Base-by-base conservation (phyloP, 148 eudicot species). In the Camellia japonica region DNA sequence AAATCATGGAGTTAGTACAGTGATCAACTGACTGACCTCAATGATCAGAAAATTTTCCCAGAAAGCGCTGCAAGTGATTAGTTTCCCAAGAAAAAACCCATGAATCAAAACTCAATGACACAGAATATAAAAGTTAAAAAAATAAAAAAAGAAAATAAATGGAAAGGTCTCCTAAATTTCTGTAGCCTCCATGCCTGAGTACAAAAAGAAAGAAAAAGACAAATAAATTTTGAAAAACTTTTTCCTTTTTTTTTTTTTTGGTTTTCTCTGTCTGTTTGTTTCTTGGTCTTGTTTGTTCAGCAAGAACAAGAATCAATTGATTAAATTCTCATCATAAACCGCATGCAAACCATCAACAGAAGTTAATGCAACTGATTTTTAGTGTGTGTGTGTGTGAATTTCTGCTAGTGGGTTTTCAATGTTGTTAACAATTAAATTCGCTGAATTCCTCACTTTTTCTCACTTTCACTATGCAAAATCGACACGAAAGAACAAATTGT, bases 101-200 rank as follows among this genome's bases (percentile, higher is more conserved):
- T 49, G 5, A 49, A 49, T 49, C 52, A 49, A 49, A 49, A 49
- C 52, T 49, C 52, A 49, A 30, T 30, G 38, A 30, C 38, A 30
- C 38, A 30, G 38, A 30, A 30, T 30, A 30, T 30, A 30, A 30
- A 30, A 30, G 38, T 30, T 0, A 30, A 1, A 30, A 30, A 30
- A 30, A 30, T 30, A 30, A 30, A 30, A 30, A 30, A 30, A 30
- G 1, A 30, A 30, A 30, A 23, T 23, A 23, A 13, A 68, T 54
- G 44, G 18, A 10, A 9, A 79, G 8, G 58, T 10, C 7, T 49
- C 46, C 84, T 64, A 62, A 41, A 77, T 77, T 73, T 82, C 84
- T 51, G 81, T 64, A 77, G 81, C 81, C 56, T 82, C 77, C 84
- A 82, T 77, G 61, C 14, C 20, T 68, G 18, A 20, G 46, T 20